A percentile compares a stretch with the other conserved stretches of the same genome.
Evolutionary conservation across 2,329 filamentous ascomycete species (phyloP).

Genomic region (Mariannaea sp.): DNA sequence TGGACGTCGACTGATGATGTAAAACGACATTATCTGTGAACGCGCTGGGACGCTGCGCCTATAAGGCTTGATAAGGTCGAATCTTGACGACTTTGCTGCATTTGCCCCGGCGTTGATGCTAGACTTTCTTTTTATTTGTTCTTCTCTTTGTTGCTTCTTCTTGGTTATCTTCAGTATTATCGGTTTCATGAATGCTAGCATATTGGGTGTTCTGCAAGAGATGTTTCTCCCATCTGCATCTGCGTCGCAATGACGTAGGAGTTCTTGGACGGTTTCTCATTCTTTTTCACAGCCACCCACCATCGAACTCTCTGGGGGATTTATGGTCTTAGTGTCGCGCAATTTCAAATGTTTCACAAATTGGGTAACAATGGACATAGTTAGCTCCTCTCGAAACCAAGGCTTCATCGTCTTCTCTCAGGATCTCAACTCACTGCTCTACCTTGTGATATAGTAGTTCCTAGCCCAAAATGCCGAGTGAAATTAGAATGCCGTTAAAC

Average conservation of each 20-base stretch:
- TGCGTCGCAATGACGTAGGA: constrained; percentile 17
- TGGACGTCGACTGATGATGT: constrained; percentile 37
- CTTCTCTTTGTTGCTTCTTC: constrained; percentile 22
- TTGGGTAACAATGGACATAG: constrained; percentile 21
- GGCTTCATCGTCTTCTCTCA: constrained; percentile 13
- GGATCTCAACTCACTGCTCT: background rate
- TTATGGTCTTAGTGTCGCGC: background rate
- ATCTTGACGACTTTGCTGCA: constrained; percentile 36
- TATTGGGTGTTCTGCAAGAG: constrained; percentile 5
- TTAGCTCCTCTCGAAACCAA: constrained; percentile 24
- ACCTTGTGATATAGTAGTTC: constrained; percentile 16
- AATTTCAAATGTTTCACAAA: background rate
- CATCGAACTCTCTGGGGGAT: constrained; percentile 21
- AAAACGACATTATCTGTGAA: constrained; percentile 16
- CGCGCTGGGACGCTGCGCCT: constrained; percentile 31
- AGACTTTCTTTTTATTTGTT: constrained; percentile 26
- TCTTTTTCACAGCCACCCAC: constrained; percentile 28
- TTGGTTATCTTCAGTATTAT: constrained; percentile 14
- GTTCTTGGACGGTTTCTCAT: constrained; percentile 13
- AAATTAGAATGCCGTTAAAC: too few species aligned
- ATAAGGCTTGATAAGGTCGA: constrained; percentile 23
- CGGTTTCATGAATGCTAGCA: constrained; percentile 19
- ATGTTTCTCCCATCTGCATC: constrained; percentile 18
- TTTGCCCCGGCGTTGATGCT: constrained; percentile 36
- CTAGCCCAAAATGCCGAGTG: constrained; percentile 14